phyloP scores from a whole-genome alignment of 306 rosid genomes.

The Quercus alba region DNA sequence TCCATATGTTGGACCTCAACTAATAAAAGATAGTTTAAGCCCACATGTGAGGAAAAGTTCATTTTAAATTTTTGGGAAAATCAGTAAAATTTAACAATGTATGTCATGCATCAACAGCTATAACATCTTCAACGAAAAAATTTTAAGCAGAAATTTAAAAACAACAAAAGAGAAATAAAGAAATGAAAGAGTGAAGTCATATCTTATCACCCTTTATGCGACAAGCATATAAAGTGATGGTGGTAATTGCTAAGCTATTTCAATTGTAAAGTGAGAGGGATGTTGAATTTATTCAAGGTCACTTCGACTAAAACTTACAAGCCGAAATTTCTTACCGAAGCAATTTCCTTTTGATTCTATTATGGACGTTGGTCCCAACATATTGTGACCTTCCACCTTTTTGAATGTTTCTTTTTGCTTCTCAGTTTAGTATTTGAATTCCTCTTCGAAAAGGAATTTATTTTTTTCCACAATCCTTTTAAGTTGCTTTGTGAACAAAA shows the following conservation, averaged over 20 bases:
- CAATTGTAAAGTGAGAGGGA: conserved; percentile 29
- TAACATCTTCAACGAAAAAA: background rate
- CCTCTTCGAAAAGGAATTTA: background rate
- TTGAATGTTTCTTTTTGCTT: conserved; percentile 15
- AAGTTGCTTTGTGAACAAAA: conserved; percentile 6
- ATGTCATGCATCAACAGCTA: too few relatives aligned
- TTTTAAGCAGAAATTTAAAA: conserved; percentile 14
- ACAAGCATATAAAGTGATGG: conserved; percentile 53
- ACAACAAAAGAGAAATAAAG: conserved; percentile 11
- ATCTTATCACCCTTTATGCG: conserved; percentile 66
- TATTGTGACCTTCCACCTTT: conserved; percentile 26
- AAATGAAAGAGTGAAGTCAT: conserved; percentile 61
- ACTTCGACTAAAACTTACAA: conserved; percentile 15
- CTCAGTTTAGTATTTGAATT: background rate
- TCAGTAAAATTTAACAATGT: too few relatives aligned
- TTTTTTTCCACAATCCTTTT: background rate
- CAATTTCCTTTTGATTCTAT: conserved; percentile 11
- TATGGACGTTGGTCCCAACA: conserved; percentile 30
- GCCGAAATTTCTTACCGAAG: background rate
- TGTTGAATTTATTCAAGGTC: conserved; percentile 53
- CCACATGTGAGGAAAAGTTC: too few relatives aligned
- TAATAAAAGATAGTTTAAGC: too few relatives aligned
- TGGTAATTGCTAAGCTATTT: conserved; percentile 34
- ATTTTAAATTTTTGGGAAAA: too few relatives aligned
- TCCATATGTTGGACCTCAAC: too few relatives aligned